Evolutionary conservation across 1,284 basidiomycete species (phyloP).

Genomic region (Leccinum subrobustum): DNA sequence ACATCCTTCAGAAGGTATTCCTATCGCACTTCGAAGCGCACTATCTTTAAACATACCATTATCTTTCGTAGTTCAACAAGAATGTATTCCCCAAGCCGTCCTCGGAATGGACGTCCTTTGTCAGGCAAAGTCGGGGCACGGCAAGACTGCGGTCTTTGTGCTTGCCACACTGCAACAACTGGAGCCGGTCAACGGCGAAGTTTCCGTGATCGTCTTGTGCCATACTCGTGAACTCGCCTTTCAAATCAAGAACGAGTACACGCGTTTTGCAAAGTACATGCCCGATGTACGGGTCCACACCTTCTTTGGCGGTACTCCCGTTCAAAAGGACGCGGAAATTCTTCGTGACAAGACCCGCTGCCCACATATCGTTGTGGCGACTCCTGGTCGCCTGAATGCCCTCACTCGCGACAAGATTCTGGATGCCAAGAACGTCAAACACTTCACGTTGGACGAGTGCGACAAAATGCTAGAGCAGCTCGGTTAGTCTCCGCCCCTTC

Average conservation of each 20-base stretch:
- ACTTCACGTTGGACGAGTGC: conserved; percentile 99
- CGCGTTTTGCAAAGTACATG: conserved; percentile 99
- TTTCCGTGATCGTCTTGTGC: conserved; percentile 96
- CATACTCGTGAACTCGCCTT: conserved; percentile 99
- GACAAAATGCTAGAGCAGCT: conserved; percentile 99
- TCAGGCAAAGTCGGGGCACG: conserved; percentile 99
- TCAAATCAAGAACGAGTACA: conserved; percentile 99
- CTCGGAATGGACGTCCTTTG: conserved; percentile 99
- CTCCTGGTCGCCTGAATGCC: conserved; percentile 93
- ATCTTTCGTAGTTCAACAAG: conserved; percentile 85
- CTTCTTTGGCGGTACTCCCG: conserved; percentile 97
- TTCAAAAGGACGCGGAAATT: conserved; percentile 91
- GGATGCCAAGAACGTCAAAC: conserved; percentile 93
- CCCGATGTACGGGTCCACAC: conserved; percentile 96
- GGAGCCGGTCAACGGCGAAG: conserved; percentile 97
- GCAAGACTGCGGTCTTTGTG: conserved; percentile 99
- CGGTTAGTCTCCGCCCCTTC: conserved; percentile 82
- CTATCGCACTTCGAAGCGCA: not conserved
- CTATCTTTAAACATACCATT: not conserved
- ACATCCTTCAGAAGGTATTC: conserved; percentile 96
- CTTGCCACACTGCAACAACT: conserved; percentile 97
- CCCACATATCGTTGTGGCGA: conserved; percentile 98
- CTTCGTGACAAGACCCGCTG: conserved; percentile 97
- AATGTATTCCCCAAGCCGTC: conserved; percentile 99
- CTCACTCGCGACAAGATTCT: conserved; percentile 91